These are phyloP conservation scores for Gamarada debralockiae DNA, from an alignment of 495 filamentous ascomycete species.

Conservation along the genomic window DNA sequence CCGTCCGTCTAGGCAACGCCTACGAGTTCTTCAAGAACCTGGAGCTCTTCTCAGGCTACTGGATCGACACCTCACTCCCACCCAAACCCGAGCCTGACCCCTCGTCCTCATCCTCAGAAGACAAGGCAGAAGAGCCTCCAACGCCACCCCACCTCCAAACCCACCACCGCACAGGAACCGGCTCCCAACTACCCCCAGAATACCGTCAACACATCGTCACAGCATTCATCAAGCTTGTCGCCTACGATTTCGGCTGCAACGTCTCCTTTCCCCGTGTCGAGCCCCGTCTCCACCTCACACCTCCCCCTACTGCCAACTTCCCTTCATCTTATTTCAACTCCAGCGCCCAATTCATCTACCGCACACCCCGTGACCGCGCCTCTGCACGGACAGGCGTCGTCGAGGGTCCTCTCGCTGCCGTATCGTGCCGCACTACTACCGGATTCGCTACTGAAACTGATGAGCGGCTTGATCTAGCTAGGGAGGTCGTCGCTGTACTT, in stretches of 20 bases:
- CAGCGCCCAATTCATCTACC: slow-evolving; percentile 54
- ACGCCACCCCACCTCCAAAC: slow-evolving; percentile 17
- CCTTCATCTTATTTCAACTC: slow-evolving; percentile 50
- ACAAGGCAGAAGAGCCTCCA: slow-evolving; percentile 2
- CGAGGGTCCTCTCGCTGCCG: slow-evolving; percentile 71
- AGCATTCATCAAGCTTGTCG: slow-evolving; percentile 71
- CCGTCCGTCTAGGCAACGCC: slow-evolving; percentile 47
- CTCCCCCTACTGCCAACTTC: slow-evolving; percentile 34
- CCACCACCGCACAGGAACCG: slow-evolving; percentile 38
- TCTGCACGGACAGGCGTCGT: slow-evolving; percentile 68
- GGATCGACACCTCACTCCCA: slow-evolving; percentile 46
- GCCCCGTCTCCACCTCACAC: slow-evolving; percentile 57
- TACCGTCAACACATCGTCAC: slow-evolving; percentile 66
- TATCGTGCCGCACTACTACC: slow-evolving; percentile 51
- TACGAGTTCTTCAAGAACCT: slow-evolving; percentile 55
- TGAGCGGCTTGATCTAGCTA: slow-evolving; percentile 62
- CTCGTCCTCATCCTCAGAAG: neutral
- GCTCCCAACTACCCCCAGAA: slow-evolving; percentile 71
- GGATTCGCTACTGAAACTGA: slow-evolving; percentile 40
- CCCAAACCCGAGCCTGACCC: slow-evolving; percentile 1
- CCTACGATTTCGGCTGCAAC: slow-evolving; percentile 78
- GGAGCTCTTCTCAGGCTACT: slow-evolving; percentile 45
- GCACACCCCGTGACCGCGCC: slow-evolving; percentile 61
- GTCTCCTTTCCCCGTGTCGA: slow-evolving; percentile 57
- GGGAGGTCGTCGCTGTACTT: slow-evolving; percentile 71